phyloP scores from a whole-genome alignment of 225 moss, liverwort and hornwort species.

The Marchantia polymorpha region DNA sequence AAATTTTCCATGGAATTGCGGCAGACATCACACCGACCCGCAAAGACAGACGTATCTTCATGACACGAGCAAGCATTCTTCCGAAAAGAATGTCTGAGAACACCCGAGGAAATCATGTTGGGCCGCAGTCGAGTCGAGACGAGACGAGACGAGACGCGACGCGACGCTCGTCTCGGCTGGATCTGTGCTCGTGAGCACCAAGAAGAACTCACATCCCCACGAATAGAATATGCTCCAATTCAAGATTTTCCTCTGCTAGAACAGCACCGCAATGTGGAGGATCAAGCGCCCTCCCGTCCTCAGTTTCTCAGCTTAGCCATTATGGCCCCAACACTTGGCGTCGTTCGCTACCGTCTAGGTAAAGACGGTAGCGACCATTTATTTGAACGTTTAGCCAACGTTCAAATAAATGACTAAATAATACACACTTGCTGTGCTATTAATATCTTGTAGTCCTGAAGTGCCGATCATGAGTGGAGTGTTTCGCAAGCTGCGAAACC shows the following conservation, averaged over 20 bases:
- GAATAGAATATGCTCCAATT: slow-evolving; percentile 8
- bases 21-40: not conserved
- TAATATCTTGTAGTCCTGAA: no score
- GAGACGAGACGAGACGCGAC: no score
- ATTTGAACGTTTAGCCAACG: no score
- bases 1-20: not conserved
- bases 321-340: no score
- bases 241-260: not conserved
- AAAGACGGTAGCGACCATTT: no score
- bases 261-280: not conserved
- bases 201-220: slow-evolving; percentile 19
- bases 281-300: not conserved
- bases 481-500: no score
- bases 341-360: no score
- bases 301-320: not conserved
- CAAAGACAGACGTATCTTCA: not conserved
- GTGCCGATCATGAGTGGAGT: no score
- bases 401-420: no score
- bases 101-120: no score
- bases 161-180: not conserved
- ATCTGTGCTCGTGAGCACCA: not conserved
- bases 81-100: not conserved
- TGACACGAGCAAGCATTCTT: not conserved
- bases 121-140: not conserved
- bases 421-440: no score